Percentiles rank a stretch among this genome's conserved stretches.
These are phyloP conservation scores for Xylona heveae DNA, from an alignment of 495 filamentous ascomycete species.

Conservation along the genomic window DNA sequence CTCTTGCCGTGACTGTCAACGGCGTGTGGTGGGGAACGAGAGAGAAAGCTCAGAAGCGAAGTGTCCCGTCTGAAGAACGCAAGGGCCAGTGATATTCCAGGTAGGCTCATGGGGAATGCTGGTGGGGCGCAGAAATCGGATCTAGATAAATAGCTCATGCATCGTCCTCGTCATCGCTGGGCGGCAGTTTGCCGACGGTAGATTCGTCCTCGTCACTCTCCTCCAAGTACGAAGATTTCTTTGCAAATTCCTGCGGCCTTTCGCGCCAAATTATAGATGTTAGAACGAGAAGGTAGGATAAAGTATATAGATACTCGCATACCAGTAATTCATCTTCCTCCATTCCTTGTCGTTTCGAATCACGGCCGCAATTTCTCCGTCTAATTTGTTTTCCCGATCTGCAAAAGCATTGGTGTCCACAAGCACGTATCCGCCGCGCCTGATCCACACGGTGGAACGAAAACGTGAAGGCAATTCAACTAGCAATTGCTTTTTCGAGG, in stretches of 20 bases:
- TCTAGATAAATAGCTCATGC: too few species aligned
- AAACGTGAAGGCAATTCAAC: slow-evolving; percentile 67
- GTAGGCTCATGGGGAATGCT: too few species aligned
- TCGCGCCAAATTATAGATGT: neutral
- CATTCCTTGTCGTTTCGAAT: slow-evolving; percentile 80
- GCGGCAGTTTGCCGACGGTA: slow-evolving; percentile 62
- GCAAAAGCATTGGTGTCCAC: slow-evolving; percentile 48
- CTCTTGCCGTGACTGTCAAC: slow-evolving; percentile 41
- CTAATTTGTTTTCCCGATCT: slow-evolving; percentile 54
- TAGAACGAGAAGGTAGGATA: neutral
- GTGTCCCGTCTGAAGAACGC: neutral
- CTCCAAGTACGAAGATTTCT: slow-evolving; percentile 30
- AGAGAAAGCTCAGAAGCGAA: slow-evolving; percentile 14
- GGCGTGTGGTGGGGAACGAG: slow-evolving; percentile 38
- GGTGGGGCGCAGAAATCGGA: too few species aligned
- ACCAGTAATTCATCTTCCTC: slow-evolving; percentile 87
- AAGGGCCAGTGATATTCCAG: neutral
- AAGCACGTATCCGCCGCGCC: slow-evolving; percentile 66
- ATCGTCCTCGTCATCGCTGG: slow-evolving; percentile 28
- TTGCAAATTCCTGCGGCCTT: slow-evolving; percentile 68
- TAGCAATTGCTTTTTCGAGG: slow-evolving; percentile 33
- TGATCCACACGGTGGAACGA: slow-evolving; percentile 79
- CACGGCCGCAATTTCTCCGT: slow-evolving; percentile 81
- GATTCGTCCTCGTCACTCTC: slow-evolving; percentile 56
- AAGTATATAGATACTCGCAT: neutral